Evolutionary conservation across 441 rosid species (phyloP).

Genomic region (Omphalea diandra): DNA sequence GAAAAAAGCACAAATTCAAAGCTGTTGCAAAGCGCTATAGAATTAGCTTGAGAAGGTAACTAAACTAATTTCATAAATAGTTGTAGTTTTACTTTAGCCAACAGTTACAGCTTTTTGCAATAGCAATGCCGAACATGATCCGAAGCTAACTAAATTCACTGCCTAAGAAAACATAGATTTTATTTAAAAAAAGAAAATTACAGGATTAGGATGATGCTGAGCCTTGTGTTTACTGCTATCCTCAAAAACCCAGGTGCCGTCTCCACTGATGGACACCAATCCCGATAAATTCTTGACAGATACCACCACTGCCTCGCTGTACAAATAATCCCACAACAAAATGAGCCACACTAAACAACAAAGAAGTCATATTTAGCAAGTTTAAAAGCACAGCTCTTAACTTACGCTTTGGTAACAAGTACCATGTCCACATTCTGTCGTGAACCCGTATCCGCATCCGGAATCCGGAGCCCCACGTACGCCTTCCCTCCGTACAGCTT

Average conservation of each 20-base stretch:
- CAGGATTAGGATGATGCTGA: constrained; percentile 61
- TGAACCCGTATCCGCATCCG: constrained; percentile 78
- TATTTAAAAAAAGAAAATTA: no score
- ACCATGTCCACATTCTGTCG: constrained; percentile 72
- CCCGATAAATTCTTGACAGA: constrained; percentile 79
- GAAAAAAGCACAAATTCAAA: no score
- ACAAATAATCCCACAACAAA: constrained; percentile 1
- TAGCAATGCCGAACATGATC: no score
- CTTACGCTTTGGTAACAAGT: constrained; percentile 68
- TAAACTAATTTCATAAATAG: no score
- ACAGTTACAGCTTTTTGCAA: no score
- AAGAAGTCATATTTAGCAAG: no score
- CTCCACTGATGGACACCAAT: constrained; percentile 55
- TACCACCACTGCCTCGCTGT: constrained; percentile 67
- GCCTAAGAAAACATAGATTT: no score
- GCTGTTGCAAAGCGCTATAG: no score
- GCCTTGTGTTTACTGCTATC: constrained; percentile 43
- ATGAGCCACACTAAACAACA: neutral
- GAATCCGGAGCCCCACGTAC: constrained; percentile 84
- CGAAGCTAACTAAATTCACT: no score
- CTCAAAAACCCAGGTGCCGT: constrained; percentile 83
- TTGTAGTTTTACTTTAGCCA: no score
- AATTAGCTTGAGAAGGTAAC: no score
- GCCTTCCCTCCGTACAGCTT: constrained; percentile 82
- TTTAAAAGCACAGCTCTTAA: no score